Evolutionary conservation across 768 basidiomycete genomes (phyloP).

Genomic region (Leccinellum luteum): DNA sequence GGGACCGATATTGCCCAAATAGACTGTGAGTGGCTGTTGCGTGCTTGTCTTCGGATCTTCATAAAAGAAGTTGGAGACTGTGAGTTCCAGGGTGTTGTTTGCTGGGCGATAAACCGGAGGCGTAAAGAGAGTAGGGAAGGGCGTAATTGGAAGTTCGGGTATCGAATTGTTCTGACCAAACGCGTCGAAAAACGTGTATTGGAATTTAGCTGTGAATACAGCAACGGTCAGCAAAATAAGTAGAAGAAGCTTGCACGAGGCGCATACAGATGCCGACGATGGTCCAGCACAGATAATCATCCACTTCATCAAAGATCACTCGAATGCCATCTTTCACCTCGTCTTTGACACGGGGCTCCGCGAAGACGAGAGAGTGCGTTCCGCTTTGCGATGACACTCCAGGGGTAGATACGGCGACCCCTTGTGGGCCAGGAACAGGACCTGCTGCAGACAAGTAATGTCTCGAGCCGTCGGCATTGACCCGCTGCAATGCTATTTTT

Average conservation of each 20-base stretch:
- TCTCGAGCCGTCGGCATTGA: conserved; percentile 77
- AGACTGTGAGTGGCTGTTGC: conserved; percentile 79
- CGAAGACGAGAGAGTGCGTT: conserved; percentile 78
- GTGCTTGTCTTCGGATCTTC: conserved; percentile 62
- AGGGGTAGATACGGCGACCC: conserved; percentile 68
- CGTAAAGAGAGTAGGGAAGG: conserved; percentile 84
- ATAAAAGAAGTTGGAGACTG: conserved; percentile 87
- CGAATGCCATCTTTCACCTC: conserved; percentile 77
- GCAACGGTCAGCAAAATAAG: conserved; percentile 19
- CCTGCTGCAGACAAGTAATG: conserved; percentile 90
- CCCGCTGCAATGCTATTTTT: conserved; percentile 86
- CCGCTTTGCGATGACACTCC: conserved; percentile 74
- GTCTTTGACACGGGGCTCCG: conserved; percentile 75
- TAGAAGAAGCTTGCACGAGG: conserved; percentile 5
- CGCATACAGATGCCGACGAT: conserved; percentile 90
- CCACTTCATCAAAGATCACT: conserved; percentile 81
- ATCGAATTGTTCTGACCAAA: conserved; percentile 76
- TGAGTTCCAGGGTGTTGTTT: conserved; percentile 76
- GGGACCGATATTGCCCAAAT: conserved; percentile 87
- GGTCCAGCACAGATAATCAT: conserved; percentile 95
- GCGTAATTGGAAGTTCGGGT: conserved; percentile 80
- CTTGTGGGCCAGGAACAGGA: conserved; percentile 74
- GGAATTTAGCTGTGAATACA: conserved; percentile 70
- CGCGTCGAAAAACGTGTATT: conserved; percentile 92
- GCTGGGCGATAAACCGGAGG: conserved; percentile 70